Percentiles rank a stretch among this genome's conserved stretches.
Conservation (phyloP, 176 grass and related monocot genomes). For the Ensete ventricosum region DNA sequence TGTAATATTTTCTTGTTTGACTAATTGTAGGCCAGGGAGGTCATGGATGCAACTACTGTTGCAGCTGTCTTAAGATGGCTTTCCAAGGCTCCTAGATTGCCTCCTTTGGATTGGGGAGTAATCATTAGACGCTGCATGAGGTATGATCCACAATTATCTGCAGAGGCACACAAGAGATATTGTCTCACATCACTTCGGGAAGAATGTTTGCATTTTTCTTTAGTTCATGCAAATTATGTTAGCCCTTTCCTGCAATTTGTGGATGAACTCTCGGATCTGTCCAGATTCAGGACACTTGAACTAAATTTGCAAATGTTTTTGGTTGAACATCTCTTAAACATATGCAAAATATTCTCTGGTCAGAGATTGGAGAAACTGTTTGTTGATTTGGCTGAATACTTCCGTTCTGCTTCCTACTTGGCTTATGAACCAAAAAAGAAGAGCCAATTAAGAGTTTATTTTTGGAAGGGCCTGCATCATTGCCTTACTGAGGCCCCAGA, state of each 20-base stretch:
- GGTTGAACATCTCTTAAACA: conserved; percentile 46
- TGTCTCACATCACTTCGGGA: conserved; percentile 38
- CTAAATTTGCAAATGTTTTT: conserved; percentile 49
- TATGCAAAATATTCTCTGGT: conserved; percentile 65
- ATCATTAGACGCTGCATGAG: conserved; percentile 65
- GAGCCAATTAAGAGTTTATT: conserved; percentile 61
- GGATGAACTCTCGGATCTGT: conserved; percentile 71
- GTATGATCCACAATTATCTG: conserved; percentile 40
- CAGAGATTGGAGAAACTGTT: conserved; percentile 68
- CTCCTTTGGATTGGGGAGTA: conserved; percentile 67
- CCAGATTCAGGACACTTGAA: conserved; percentile 74
- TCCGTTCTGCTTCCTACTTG: conserved; percentile 41
- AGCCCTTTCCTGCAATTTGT: conserved; percentile 63
- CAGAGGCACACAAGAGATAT: conserved; percentile 15
- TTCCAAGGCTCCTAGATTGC: conserved; percentile 60
- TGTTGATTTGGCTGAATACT: conserved; percentile 50
- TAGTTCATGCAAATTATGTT: conserved; percentile 59
- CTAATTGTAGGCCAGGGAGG: conserved; percentile 32
- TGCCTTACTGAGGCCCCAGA: conserved; percentile 45
- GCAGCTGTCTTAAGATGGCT: conserved; percentile 73
- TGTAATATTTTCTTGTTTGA: conserved; percentile 23
- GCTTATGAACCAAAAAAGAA: conserved; percentile 39
- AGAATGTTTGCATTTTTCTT: conserved; percentile 67
- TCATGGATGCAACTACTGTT: conserved; percentile 44
- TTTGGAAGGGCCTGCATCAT: conserved; percentile 61